A percentile compares a stretch with the other conserved stretches of the same genome.
Conservation (phyloP, 768 basidiomycete genomes). For the Exsudoporus frostii region DNA sequence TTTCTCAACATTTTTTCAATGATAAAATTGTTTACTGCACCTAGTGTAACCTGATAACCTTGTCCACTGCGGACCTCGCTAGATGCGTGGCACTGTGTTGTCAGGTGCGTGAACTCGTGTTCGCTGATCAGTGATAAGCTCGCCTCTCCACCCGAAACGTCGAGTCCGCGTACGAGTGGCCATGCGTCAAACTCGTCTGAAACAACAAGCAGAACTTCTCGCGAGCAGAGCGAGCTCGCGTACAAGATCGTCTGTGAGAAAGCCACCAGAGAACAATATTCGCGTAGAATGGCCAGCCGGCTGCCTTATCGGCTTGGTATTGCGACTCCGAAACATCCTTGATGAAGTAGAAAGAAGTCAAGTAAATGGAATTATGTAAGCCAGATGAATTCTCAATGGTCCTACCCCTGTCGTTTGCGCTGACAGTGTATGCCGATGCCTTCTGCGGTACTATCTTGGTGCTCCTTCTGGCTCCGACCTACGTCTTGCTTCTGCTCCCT, state of each 20-base stretch:
- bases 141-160: neutral
- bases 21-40: too few relatives aligned
- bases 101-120: neutral
- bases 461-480: constrained; percentile 45
- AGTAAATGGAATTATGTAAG: too few relatives aligned
- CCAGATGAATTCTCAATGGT: too few relatives aligned
- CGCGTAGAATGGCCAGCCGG: too few relatives aligned
- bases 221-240: neutral
- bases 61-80: neutral
- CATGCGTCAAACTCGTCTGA: neutral
- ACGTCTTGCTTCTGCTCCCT: constrained; percentile 42
- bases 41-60: neutral
- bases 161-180: neutral
- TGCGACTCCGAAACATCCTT: neutral
- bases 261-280: neutral
- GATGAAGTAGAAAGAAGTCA: neutral
- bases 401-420: constrained; percentile 74
- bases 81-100: neutral
- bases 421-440: constrained; percentile 69
- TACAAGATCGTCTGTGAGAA: neutral
- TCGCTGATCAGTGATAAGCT: neutral
- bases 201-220: neutral
- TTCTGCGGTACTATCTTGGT: constrained; percentile 53
- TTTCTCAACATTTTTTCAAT: too few relatives aligned
- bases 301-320: neutral